Conservation (phyloP, 768 basidiomycete genomes). For the Asterophora parasitica region DNA sequence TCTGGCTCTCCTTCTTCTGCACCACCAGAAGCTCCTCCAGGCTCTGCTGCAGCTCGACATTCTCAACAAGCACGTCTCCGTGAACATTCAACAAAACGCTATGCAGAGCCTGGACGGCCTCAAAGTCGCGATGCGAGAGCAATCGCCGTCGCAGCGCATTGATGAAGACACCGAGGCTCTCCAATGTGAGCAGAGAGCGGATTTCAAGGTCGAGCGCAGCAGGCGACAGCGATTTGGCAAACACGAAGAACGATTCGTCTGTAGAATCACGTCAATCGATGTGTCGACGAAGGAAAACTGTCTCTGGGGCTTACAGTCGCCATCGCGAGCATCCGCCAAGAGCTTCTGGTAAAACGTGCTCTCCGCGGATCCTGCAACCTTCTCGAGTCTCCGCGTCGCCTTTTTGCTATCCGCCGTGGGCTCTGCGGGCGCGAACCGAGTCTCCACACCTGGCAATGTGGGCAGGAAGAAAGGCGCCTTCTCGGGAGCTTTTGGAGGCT, state of each 20-base stretch:
- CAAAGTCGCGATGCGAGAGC: constrained; percentile 82
- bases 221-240: constrained; percentile 82
- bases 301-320: constrained; percentile 56
- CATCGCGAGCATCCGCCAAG: constrained; percentile 44
- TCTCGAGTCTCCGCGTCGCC: constrained; percentile 49
- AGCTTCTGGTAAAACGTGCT: constrained; percentile 73
- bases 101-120: constrained; percentile 87
- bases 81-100: constrained; percentile 83
- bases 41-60: constrained; percentile 54
- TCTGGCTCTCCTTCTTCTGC: constrained; percentile 73
- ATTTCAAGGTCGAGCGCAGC: constrained; percentile 90
- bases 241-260: constrained; percentile 83
- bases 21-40: constrained; percentile 56
- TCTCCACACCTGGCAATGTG: constrained; percentile 82
- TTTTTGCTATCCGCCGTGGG: constrained; percentile 38
- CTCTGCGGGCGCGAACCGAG: constrained; percentile 61
- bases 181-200: constrained; percentile 65
- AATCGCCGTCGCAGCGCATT: constrained; percentile 70
- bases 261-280: constrained; percentile 8
- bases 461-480: constrained; percentile 97
- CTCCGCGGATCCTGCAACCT: constrained; percentile 43
- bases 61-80: constrained; percentile 72
- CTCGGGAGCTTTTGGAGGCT: constrained; percentile 91
- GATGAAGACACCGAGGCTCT: constrained; percentile 65
- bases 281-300: neutral